Conservation (phyloP, 345 rosid species). For the Combretum micranthum region DNA sequence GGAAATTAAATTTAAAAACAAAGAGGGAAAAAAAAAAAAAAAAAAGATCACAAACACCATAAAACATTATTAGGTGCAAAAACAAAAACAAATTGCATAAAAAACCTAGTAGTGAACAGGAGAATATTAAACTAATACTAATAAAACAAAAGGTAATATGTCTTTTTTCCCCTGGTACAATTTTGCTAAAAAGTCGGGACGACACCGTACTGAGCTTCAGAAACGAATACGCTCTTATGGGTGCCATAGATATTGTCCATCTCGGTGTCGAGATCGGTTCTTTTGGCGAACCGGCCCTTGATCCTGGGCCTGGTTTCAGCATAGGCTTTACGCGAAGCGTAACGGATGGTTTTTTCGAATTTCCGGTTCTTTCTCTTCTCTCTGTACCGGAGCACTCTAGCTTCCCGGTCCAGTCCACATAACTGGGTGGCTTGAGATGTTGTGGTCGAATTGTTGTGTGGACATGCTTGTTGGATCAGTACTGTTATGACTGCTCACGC, state of each 20-base stretch:
- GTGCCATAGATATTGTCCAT: constrained; percentile 9
- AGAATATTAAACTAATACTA: too few species aligned
- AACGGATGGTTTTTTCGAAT: constrained; percentile 38
- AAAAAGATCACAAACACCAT: too few species aligned
- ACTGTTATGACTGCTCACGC: background rate
- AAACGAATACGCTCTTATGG: constrained; percentile 2
- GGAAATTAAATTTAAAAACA: too few species aligned
- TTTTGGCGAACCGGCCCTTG: constrained; percentile 37
- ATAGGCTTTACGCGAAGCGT: constrained; percentile 45
- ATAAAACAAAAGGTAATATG: too few species aligned
- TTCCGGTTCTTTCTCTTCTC: constrained; percentile 39
- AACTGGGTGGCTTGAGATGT: constrained; percentile 9
- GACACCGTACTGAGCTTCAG: constrained; percentile 25
- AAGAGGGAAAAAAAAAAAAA: too few species aligned
- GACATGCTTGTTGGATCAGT: background rate
- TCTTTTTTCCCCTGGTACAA: too few species aligned
- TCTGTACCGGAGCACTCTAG: constrained; percentile 35
- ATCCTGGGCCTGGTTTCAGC: constrained; percentile 41
- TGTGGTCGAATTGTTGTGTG: background rate
- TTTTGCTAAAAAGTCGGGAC: constrained; percentile 23
- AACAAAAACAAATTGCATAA: too few species aligned
- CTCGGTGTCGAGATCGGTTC: constrained; percentile 13
- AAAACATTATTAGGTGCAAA: too few species aligned
- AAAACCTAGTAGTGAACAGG: too few species aligned
- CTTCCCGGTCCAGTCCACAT: constrained; percentile 24